Base-by-base conservation (phyloP, 2,329 filamentous ascomycete genomes). In the Fulvia fulva region DNA sequence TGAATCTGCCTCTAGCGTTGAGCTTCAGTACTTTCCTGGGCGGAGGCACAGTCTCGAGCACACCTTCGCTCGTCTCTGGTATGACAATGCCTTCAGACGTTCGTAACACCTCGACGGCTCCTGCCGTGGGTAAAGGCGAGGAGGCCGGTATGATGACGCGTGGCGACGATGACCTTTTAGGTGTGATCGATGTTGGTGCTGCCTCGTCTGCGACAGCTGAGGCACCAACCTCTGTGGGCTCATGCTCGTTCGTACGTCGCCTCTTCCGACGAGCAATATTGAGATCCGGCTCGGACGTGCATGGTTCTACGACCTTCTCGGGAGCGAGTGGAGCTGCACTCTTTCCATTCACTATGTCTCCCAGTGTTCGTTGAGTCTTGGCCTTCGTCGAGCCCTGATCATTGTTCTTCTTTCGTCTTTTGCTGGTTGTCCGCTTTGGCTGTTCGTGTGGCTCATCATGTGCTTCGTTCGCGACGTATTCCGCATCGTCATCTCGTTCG, bases 1-100 rank as follows among this genome's bases (percentile, higher is more conserved):
- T 70, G n/a, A 80, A 74, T 55, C 72, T 78, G n/a, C 78, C 78
- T 26, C 71, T 74, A 23, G 74, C 75, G 51, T 72, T 77, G 37
- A 80, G 61, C 55, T 73, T 73, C 51, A 78, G 56, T 47, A 73
- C 64, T 57, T 72, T 74, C 59, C 68, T 73, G 1, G 71, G 71
- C 6, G 69, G 70, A 7, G 67, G 68, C 47, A 54, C 60, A 7
- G 62, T 50, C 8, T 23, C n/a, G 9, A 52, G 49, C 26, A 34
- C 22, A 30, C 34, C 34, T 45, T 57, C 16, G 19, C 12, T 50
- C 11, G 47, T 28, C 26, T 50, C 47, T 21, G 62, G 51, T 14
- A 37, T 52, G 9, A 46, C 51, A 16, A 53, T 44, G 22, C 26
- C 51, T 28, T 16, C 37, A 30, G 16, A 49, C 16, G 41, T 28